Evolutionary conservation across 1,284 basidiomycete species (phyloP), one percentile per base, ranked within the genome.

Genomic region (Nidula niveotomentosa): DNA sequence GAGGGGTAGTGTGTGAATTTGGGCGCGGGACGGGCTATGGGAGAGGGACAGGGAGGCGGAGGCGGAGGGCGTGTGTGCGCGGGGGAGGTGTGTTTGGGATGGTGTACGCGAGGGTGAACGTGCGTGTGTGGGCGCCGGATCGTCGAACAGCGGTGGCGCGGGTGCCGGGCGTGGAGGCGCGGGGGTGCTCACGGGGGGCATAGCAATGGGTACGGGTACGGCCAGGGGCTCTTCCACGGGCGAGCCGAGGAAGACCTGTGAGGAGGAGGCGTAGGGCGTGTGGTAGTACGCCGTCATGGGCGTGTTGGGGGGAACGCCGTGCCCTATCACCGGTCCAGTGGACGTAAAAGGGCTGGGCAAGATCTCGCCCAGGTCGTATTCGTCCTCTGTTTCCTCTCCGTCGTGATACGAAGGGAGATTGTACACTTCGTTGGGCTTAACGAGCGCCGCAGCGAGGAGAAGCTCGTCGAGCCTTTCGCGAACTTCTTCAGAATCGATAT

Each of bases 401-500:
- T 41, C 39, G 30, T 30, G 34, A 36, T 51, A 45, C 15, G 18
- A n/a, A 34, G 17, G 48, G 30, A n/a, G 6, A 36, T 41, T 48
- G 35, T 55, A 48, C 52, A 52, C 34, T 48, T 48, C 52, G 5
- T 23, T 18, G n/a, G 18, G 13, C 15, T 47, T 47, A 41, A 13
- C 39, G 15, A 41, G 12, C 13, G 39, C 39, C 13, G 48, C 58
- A 18, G 53, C 48, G 48, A 53, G 51, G 6, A 69, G 55, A 51
- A 67, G 53, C 55, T 56, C 53, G 49, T 62, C 62, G 45, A 69
- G 36, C 51, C 59, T 59, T 55, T 59, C 59, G 12, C 59, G 53
- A 23, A 69, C 62, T 54, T 68, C 64, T 12, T 67, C 67, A 13
- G 65, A 63, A 51, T 71, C 65, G 47, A 73, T 62, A 53, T 73